Evolutionary conservation across 192 early-diverging fungal species (phyloP).

Genomic region (Coemansia asiatica): DNA sequence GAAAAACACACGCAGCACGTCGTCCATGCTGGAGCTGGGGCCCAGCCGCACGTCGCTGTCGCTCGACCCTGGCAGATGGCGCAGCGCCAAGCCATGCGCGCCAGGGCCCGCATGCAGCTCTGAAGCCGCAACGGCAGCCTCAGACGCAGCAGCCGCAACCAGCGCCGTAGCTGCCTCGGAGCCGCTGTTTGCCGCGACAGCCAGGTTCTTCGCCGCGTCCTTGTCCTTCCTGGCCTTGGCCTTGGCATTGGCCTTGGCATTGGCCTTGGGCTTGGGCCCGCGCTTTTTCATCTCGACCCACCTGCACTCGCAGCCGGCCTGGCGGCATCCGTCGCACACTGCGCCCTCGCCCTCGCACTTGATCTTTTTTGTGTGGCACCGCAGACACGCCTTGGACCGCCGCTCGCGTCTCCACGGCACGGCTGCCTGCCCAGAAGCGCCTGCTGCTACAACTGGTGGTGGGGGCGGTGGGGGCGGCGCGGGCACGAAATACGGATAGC

Average conservation of each 20-base stretch:
- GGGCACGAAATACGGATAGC: background rate
- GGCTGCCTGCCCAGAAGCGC: background rate
- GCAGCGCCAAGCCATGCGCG: background rate
- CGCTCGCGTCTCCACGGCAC: slow-evolving; percentile 51
- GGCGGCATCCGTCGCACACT: slow-evolving; percentile 45
- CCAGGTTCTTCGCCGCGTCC: background rate
- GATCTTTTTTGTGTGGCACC: slow-evolving; percentile 56
- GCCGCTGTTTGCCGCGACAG: background rate
- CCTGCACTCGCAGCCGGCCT: slow-evolving; percentile 47
- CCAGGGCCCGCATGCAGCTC: background rate
- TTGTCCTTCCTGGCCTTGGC: slow-evolving; percentile 15
- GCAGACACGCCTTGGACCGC: slow-evolving; percentile 53
- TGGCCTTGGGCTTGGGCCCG: slow-evolving; percentile 40
- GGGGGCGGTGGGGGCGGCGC: slow-evolving; percentile 13
- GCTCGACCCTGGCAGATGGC: background rate
- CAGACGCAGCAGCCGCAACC: background rate
- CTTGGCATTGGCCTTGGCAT: slow-evolving; percentile 26
- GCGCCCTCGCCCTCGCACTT: slow-evolving; percentile 52
- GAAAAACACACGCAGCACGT: slow-evolving; percentile 38
- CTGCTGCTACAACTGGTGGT: slow-evolving; percentile 2
- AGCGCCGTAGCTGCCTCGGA: background rate
- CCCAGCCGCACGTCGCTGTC: background rate
- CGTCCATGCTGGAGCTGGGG: slow-evolving; percentile 19
- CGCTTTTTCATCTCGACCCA: slow-evolving; percentile 57
- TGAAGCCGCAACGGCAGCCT: background rate